Percentiles rank a stretch among this genome's conserved stretches.
phyloP scores from a whole-genome alignment of 1,284 basidiomycete species.

The Papiliotrema terrestris region DNA sequence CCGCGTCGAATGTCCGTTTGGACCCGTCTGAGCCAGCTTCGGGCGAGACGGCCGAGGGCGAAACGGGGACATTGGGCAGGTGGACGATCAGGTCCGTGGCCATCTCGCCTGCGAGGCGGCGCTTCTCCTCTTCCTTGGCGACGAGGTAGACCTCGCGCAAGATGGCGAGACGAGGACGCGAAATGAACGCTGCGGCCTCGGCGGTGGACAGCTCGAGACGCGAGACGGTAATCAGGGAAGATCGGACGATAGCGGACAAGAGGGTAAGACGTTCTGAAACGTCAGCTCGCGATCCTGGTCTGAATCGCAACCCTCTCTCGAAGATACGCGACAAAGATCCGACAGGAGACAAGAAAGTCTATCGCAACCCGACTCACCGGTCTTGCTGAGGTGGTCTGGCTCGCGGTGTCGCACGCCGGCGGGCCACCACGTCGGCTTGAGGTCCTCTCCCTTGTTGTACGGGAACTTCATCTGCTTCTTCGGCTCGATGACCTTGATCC shows the following conservation, averaged over 20 bases:
- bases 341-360: no score
- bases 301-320: not conserved
- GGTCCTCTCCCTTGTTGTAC: constrained; percentile 55
- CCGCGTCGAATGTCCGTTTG: constrained; percentile 9
- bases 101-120: constrained; percentile 17
- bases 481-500: constrained; percentile 56
- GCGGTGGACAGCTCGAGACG: constrained; percentile 53
- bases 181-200: constrained; percentile 52
- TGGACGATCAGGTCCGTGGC: constrained; percentile 24
- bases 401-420: constrained; percentile 53
- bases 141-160: constrained; percentile 54
- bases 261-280: constrained; percentile 50
- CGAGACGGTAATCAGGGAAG: constrained; percentile 45
- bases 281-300: constrained; percentile 5
- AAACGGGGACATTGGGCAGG: constrained; percentile 26
- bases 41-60: constrained; percentile 22
- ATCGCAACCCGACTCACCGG: constrained; percentile 32
- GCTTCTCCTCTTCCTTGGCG: constrained; percentile 49
- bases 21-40: constrained; percentile 19
- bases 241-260: constrained; percentile 51
- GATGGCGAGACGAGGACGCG: constrained; percentile 49
- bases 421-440: constrained; percentile 56
- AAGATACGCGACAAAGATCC: no score
- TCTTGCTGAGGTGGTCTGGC: constrained; percentile 55
- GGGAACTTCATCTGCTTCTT: constrained; percentile 55